These are phyloP conservation scores for Periglandula ipomoeae DNA, from an alignment of 2,329 filamentous ascomycete species.

Conservation along the genomic window DNA sequence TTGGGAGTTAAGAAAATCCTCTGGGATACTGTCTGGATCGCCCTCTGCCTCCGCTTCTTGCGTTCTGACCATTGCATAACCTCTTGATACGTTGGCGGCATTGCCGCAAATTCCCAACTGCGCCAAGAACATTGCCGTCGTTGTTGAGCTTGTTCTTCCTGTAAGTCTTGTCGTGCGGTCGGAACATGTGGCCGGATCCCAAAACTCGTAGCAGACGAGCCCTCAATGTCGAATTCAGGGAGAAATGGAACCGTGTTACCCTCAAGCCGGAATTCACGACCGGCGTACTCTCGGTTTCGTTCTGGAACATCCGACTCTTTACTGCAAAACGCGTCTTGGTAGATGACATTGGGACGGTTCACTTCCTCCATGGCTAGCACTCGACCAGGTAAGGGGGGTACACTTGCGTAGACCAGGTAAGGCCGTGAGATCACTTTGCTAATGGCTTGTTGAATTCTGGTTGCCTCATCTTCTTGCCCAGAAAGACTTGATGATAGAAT, in stretches of 20 bases:
- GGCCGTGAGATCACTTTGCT: neutral
- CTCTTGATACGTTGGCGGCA: conserved; percentile 61
- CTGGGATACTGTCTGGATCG: conserved; percentile 10
- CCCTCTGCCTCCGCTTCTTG: conserved; percentile 11
- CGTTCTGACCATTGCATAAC: conserved; percentile 60
- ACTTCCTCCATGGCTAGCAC: conserved; percentile 15
- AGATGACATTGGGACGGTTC: conserved; percentile 56
- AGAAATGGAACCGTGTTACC: conserved; percentile 71
- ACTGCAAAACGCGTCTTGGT: conserved; percentile 80
- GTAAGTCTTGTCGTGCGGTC: conserved; percentile 41
- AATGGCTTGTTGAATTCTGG: conserved; percentile 5
- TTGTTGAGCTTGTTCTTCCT: conserved; percentile 40
- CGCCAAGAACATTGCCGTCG: conserved; percentile 39
- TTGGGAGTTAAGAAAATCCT: conserved; percentile 16
- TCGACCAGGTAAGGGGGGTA: conserved; percentile 18
- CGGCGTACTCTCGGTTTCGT: conserved; percentile 72
- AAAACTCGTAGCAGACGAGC: conserved; percentile 42
- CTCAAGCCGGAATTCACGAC: conserved; percentile 71
- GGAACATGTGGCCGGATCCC: conserved; percentile 39
- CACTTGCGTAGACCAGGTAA: conserved; percentile 17
- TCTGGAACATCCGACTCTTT: conserved; percentile 75
- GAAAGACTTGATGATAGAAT: neutral
- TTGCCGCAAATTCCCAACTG: conserved; percentile 66
- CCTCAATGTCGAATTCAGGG: conserved; percentile 63
- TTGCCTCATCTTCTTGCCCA: conserved; percentile 2